Percentiles rank a stretch among this genome's conserved stretches.
Evolutionary conservation across 345 rosid species (phyloP).

Genomic region (Citrus mangshanensis): DNA sequence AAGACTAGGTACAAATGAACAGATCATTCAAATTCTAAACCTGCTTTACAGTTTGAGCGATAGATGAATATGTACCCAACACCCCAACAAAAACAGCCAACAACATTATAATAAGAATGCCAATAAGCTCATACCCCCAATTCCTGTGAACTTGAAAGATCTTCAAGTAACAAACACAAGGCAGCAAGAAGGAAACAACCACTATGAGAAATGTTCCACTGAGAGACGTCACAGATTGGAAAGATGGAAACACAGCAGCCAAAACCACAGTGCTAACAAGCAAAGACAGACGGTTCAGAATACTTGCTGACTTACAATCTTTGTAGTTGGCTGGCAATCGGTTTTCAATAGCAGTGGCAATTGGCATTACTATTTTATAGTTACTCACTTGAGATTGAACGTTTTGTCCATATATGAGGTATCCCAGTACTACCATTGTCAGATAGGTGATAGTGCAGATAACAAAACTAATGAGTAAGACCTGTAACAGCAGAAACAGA

Average conservation of each 20-base stretch:
- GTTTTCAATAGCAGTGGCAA: constrained; percentile 24
- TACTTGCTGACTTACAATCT: constrained; percentile 20
- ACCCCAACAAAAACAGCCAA: constrained; percentile 7
- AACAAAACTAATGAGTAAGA: constrained; percentile 33
- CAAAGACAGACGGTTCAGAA: constrained; percentile 30
- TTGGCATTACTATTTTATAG: constrained; percentile 22
- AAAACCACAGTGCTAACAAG: constrained; percentile 27
- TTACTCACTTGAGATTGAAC: constrained; percentile 27
- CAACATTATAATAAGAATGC: constrained; percentile 10
- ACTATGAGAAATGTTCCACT: constrained; percentile 36
- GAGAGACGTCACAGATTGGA: constrained; percentile 31
- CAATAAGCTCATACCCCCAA: constrained; percentile 14
- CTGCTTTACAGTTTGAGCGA: constrained; percentile 5
- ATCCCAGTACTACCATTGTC: constrained; percentile 43
- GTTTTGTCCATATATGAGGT: constrained; percentile 35
- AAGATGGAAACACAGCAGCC: constrained; percentile 35
- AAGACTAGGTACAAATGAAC: not conserved
- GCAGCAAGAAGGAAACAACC: constrained; percentile 32
- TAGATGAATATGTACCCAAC: constrained; percentile 24
- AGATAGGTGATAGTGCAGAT: constrained; percentile 32
- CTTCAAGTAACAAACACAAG: constrained; percentile 40
- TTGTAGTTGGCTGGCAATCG: constrained; percentile 25
- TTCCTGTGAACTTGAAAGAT: constrained; percentile 24
- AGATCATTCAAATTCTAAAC: not conserved
- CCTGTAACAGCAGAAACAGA: constrained; percentile 22